Evolutionary conservation across 192 early-diverging fungal genomes (phyloP).

Genomic region (Rhizophagus sp.): DNA sequence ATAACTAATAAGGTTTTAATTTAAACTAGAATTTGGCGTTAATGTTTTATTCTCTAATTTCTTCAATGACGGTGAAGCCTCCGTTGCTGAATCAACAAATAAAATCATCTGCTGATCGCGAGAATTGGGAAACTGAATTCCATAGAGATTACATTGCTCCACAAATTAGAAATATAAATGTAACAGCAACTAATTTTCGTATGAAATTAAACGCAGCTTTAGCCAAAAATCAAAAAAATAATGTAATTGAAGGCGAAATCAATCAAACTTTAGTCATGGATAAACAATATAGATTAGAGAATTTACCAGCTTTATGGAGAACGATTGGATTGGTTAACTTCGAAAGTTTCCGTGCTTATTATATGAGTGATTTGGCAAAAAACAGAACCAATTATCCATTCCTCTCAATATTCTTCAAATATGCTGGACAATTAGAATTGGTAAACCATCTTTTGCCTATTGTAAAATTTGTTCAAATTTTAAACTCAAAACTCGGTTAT

Average conservation of each 20-base stretch:
- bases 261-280: conserved; percentile 11
- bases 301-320: conserved; percentile 18
- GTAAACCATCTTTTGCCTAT: background rate
- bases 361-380: background rate
- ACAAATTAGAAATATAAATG: background rate
- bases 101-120: background rate
- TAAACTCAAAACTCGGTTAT: background rate
- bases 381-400: background rate
- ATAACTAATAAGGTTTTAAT: background rate
- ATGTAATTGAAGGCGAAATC: background rate
- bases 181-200: background rate
- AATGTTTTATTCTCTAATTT: conserved; percentile 5
- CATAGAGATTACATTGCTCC: background rate
- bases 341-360: background rate
- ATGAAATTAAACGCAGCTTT: background rate
- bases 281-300: background rate
- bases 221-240: background rate
- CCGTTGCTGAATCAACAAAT: background rate
- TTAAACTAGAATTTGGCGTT: background rate
- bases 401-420: conserved; percentile 23
- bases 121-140: background rate
- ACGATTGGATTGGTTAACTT: background rate
- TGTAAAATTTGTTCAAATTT: background rate
- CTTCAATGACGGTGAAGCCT: background rate
- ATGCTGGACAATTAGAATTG: background rate